Conservation (phyloP, 345 rosid genomes). For the Microcos paniculata region DNA sequence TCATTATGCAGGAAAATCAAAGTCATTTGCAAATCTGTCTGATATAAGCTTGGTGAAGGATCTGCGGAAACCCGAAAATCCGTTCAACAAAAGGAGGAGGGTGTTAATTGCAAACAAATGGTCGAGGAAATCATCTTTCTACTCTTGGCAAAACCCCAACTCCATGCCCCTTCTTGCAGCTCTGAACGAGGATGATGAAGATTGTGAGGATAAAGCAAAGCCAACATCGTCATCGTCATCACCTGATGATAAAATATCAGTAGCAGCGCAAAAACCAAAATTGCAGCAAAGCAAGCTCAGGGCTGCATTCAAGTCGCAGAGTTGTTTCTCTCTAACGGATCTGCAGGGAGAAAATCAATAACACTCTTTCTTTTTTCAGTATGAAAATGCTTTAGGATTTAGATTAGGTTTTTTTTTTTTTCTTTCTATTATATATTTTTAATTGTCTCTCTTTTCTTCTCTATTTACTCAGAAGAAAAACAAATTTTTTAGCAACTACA, state of each 20-base stretch:
- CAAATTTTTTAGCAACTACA: not conserved
- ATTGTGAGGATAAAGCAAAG: conserved; percentile 10
- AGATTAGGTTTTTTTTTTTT: too few relatives aligned
- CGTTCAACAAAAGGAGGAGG: conserved; percentile 77
- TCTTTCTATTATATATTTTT: not conserved
- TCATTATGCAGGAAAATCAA: conserved; percentile 76
- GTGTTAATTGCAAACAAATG: conserved; percentile 51
- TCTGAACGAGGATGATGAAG: conserved; percentile 37
- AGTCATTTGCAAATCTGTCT: conserved; percentile 66
- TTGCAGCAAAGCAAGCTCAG: conserved; percentile 24
- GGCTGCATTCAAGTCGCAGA: conserved; percentile 42
- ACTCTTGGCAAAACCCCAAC: conserved; percentile 52
- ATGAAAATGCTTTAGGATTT: not conserved
- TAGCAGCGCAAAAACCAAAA: not conserved
- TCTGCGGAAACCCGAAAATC: conserved; percentile 64
- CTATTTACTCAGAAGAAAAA: not conserved
- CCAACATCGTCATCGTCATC: conserved; percentile 2
- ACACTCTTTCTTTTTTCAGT: not conserved
- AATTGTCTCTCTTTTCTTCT: not conserved
- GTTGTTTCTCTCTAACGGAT: conserved; percentile 76
- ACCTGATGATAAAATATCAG: not conserved
- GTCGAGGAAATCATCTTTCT: conserved; percentile 40
- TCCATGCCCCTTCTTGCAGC: conserved; percentile 76
- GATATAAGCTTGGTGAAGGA: conserved; percentile 54
- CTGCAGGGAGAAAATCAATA: conserved; percentile 44